Percentiles rank a stretch among this genome's conserved stretches.
phyloP scores from a whole-genome alignment of 2,329 filamentous ascomycete species.

The Thielaviopsis punctulata region DNA sequence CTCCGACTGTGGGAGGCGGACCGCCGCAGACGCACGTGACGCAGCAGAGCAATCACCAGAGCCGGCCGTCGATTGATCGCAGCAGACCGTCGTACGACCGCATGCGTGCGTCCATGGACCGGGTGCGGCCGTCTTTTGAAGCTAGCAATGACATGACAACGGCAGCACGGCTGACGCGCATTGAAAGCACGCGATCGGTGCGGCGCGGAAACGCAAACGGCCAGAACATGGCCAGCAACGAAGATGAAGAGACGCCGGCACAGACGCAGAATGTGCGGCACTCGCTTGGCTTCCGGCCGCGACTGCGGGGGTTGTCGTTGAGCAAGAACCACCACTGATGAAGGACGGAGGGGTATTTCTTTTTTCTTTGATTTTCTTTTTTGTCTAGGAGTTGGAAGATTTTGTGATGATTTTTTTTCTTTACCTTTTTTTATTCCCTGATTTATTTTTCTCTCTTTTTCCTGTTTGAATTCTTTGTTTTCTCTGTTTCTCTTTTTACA shows the following conservation, averaged over 20 bases:
- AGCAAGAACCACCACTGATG: conserved; percentile 22
- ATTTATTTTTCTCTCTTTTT: conserved; percentile 17
- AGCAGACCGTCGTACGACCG: conserved; percentile 76
- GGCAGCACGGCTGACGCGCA: conserved; percentile 64
- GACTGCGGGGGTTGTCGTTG: conserved; percentile 27
- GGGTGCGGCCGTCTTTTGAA: conserved; percentile 68
- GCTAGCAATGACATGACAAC: conserved; percentile 81
- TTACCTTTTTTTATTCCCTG: conserved; percentile 13
- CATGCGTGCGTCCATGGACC: conserved; percentile 73
- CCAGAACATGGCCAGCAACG: neutral
- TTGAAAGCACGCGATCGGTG: conserved; percentile 54
- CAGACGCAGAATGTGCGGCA: conserved; percentile 1
- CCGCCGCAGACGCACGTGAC: conserved; percentile 15
- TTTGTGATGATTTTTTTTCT: too few species aligned
- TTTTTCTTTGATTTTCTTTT: neutral
- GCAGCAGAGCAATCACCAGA: conserved; percentile 15
- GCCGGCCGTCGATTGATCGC: conserved; percentile 45
- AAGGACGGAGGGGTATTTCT: too few species aligned
- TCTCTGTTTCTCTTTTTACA: conserved; percentile 14
- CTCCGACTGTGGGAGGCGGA: conserved; percentile 2
- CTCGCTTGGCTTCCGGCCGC: conserved; percentile 18
- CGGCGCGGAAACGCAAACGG: conserved; percentile 10
- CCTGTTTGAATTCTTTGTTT: conserved; percentile 18
- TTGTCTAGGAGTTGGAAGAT: neutral
- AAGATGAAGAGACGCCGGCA: neutral